Base-by-base conservation (phyloP, 2,329 filamentous ascomycete species). In the Daldinia eschscholtzii region DNA sequence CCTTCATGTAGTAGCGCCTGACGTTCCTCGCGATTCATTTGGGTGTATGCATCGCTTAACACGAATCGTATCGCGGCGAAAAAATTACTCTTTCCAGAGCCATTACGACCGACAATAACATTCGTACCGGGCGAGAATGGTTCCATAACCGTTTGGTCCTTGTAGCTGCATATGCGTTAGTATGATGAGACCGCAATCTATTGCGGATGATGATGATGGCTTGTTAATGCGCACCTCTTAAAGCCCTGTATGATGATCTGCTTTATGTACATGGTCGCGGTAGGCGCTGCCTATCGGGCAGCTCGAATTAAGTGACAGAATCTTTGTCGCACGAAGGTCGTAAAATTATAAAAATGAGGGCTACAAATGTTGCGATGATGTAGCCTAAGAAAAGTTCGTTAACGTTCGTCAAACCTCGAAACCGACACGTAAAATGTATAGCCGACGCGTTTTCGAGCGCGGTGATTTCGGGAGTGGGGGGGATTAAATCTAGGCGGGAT, bases 201-300 rank as follows among this genome's bases (percentile, higher is more conserved):
- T 68, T 44, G 65, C 58, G 48, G 65, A 52, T 57, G n/a, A n/a
- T 52, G 33, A n/a, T 66, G 79, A 62, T 52, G 74, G 67, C 48
- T 70, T 41, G 50, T 63, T 62, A 44, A 59, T 64, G 78, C 82
- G 74, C 81, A 97, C 94, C 94, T 98, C 84, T 99, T 99, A 85
- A 99, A 99, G 89, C 96, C 96, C 82, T 99, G 96, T 80, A 99
- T 98, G 81, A 98, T 98, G 81, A 98, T 98, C 85, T 99, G 96
- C 83, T 99, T 99, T 88, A 99, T 98, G 85, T 97, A 96, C 94
- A 98, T 97, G 79, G 76, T 85, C 80, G 77, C 75, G 68, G 70
- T 70, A 67, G 72, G 71, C 73, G 76, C 77, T 77, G 77, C 77
- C 77, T 68, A 64, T 69, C 74, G 76, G 77, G 77, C 77, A 79